Conservation (phyloP, 2,329 filamentous ascomycete genomes). For the Pseudopithomyces maydicus region DNA sequence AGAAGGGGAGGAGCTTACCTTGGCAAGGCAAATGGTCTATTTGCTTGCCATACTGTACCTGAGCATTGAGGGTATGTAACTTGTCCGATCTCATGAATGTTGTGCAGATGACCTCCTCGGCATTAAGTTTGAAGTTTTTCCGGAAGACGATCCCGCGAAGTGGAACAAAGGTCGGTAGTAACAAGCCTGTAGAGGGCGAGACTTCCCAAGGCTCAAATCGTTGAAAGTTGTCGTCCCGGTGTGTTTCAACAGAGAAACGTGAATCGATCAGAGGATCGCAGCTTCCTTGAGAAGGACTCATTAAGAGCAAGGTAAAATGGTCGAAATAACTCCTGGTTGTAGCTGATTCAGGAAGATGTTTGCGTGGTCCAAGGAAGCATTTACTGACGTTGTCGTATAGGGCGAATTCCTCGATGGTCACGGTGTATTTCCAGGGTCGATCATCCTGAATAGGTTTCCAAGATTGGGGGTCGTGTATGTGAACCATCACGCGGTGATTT, state of each 20-base stretch:
- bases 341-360: no score
- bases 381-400: not conserved
- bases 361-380: not conserved
- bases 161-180: no score
- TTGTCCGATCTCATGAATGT: not conserved
- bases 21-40: not conserved
- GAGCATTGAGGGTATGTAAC: not conserved
- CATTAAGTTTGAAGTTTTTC: not conserved
- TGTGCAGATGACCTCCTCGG: not conserved
- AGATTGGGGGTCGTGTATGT: not conserved
- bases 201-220: no score
- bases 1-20: not conserved
- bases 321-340: no score
- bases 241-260: no score
- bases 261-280: no score
- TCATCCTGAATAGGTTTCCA: not conserved
- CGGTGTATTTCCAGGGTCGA: not conserved
- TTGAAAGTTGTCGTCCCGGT: no score
- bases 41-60: slow-evolving; percentile 6
- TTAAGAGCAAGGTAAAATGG: no score
- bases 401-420: not conserved
- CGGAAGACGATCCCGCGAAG: no score
- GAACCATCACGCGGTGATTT: not conserved
- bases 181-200: no score
- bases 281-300: no score